Conservation (phyloP, 106 monocot genomes). For the Dendrobium officinale region DNA sequence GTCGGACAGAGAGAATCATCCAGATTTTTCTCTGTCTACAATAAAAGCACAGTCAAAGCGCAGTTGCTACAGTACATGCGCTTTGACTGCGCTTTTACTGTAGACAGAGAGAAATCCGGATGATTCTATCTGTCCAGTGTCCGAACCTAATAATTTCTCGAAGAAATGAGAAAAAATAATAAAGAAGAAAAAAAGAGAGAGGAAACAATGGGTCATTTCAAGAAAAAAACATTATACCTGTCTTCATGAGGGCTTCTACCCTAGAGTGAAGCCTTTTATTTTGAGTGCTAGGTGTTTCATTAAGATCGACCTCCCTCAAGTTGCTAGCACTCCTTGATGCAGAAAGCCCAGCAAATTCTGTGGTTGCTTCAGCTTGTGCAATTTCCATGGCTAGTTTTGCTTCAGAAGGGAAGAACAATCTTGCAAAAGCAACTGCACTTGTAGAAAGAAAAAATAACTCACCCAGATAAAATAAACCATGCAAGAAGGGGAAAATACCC, state of each 20-base stretch:
- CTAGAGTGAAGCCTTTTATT: slow-evolving; percentile 62
- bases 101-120: too few relatives aligned
- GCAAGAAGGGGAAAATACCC: too few relatives aligned
- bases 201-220: not conserved
- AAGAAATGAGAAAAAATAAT: not conserved
- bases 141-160: too few relatives aligned
- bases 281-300: slow-evolving; percentile 66
- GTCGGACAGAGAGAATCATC: too few relatives aligned
- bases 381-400: slow-evolving; percentile 95
- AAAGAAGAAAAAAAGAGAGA: not conserved
- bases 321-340: slow-evolving; percentile 41
- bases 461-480: too few relatives aligned
- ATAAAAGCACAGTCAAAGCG: too few relatives aligned
- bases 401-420: slow-evolving; percentile 77
- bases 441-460: not conserved
- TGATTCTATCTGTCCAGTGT: too few relatives aligned
- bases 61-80: too few relatives aligned
- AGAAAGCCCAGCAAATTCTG: slow-evolving; percentile 48
- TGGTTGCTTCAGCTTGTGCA: slow-evolving; percentile 56
- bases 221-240: slow-evolving; percentile 35
- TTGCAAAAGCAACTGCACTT: slow-evolving; percentile 83
- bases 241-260: slow-evolving; percentile 68
- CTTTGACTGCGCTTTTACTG: too few relatives aligned
- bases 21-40: too few relatives aligned
- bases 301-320: slow-evolving; percentile 87